phyloP scores from a whole-genome alignment of 257 asterid genomes.

The Pogostemon cablin region DNA sequence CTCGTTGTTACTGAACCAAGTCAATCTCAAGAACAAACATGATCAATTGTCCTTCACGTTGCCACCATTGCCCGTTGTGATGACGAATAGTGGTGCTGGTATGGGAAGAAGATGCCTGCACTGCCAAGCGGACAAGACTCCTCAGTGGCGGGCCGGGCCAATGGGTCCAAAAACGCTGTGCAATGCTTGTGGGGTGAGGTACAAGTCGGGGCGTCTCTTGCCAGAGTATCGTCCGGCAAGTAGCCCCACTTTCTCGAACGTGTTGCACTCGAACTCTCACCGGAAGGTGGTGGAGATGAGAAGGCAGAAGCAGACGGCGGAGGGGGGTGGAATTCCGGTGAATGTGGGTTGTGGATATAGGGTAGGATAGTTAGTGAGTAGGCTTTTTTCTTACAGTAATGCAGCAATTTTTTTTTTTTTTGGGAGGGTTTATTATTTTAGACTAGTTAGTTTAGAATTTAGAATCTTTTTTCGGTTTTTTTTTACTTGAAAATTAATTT shows the following conservation, averaged over 20 bases:
- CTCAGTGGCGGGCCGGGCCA: slow-evolving; percentile 94
- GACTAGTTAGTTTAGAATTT: slow-evolving; percentile 53
- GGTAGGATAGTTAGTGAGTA: slow-evolving; percentile 53
- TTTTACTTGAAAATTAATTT: slow-evolving; percentile 34
- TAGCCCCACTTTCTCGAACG: slow-evolving; percentile 72
- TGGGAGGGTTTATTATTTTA: slow-evolving; percentile 28
- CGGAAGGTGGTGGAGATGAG: slow-evolving; percentile 90
- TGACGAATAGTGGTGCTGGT: slow-evolving; percentile 29
- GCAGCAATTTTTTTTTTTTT: slow-evolving; percentile 8
- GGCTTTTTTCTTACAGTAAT: slow-evolving; percentile 34
- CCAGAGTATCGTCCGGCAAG: slow-evolving; percentile 93
- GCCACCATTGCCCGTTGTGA: slow-evolving; percentile 33
- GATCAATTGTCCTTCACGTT: slow-evolving; percentile 25
- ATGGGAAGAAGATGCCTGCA: slow-evolving; percentile 79
- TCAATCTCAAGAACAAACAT: slow-evolving; percentile 41
- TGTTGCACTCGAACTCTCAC: slow-evolving; percentile 81
- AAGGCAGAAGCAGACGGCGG: slow-evolving; percentile 50
- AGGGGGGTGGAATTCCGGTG: slow-evolving; percentile 40
- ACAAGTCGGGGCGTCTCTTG: slow-evolving; percentile 79
- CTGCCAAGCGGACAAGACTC: slow-evolving; percentile 83
- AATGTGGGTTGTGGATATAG: slow-evolving; percentile 60
- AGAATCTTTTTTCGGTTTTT: slow-evolving; percentile 39
- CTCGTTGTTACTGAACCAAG: slow-evolving; percentile 36
- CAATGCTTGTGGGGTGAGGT: slow-evolving; percentile 92
- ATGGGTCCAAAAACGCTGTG: slow-evolving; percentile 86